A percentile compares a stretch with the other conserved stretches of the same genome.
Conservation (phyloP, 2,329 filamentous ascomycete genomes). For the Mariannaea sp. region DNA sequence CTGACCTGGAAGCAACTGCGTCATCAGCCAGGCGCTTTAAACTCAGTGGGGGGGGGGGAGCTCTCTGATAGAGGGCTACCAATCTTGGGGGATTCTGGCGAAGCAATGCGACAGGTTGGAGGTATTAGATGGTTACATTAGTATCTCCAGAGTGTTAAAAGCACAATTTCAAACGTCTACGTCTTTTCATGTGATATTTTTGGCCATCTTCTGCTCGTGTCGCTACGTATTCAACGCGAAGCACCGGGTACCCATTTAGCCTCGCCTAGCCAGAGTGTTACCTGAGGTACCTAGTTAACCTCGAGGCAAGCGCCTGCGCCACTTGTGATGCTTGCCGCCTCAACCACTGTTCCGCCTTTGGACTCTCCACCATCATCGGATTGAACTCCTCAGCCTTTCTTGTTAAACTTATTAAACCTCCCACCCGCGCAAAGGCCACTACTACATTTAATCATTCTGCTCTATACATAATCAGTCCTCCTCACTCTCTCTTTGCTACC, state of each 20-base stretch:
- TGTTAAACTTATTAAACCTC: neutral
- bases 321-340: conserved; percentile 14
- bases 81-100: neutral
- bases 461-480: conserved; percentile 1
- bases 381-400: conserved; percentile 5
- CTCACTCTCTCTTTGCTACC: neutral
- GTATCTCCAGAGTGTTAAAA: no score
- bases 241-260: neutral
- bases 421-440: conserved; percentile 2
- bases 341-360: neutral
- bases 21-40: conserved; percentile 15
- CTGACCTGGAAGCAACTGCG: conserved; percentile 18
- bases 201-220: no score
- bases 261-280: no score
- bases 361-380: conserved; percentile 15
- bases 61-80: conserved; percentile 12
- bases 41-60: neutral
- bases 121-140: no score
- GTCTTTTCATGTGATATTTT: no score
- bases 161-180: no score
- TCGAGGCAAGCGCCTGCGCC: conserved; percentile 22
- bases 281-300: neutral
- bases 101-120: neutral
- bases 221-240: no score
- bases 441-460: neutral